These are phyloP conservation scores for Eimeria falciformis DNA, from an alignment of 169 alveolate genomes.

Conservation along the genomic window DNA sequence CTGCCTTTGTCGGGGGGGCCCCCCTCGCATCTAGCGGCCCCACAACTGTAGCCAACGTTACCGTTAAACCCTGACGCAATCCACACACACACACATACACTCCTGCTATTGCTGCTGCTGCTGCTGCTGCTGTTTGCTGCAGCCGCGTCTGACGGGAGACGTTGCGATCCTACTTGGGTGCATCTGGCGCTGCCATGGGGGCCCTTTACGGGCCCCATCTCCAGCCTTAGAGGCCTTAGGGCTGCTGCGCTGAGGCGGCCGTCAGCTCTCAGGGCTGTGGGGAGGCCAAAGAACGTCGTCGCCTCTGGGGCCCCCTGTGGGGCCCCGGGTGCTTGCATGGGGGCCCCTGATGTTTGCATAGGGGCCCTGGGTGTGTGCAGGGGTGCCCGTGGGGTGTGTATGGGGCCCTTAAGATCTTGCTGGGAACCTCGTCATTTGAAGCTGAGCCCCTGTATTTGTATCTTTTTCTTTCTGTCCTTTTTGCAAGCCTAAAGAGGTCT, in stretches of 20 bases:
- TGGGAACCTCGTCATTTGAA: no score
- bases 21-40: constrained; percentile 30
- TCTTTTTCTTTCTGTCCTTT: no score
- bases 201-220: constrained; percentile 13
- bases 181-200: constrained; percentile 41
- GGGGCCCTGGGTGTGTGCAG: not conserved
- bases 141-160: not conserved
- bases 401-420: no score
- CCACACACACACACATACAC: not conserved
- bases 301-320: not conserved
- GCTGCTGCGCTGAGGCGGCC: constrained; percentile 10
- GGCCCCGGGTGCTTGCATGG: not conserved
- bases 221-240: not conserved
- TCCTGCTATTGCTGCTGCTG: not conserved
- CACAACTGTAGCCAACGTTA: not conserved
- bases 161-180: not conserved
- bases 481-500: no score
- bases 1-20: constrained; percentile 17
- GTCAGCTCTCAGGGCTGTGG: not conserved
- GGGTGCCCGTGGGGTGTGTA: no score
- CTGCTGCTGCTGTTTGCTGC: constrained; percentile 45
- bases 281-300: constrained; percentile 9
- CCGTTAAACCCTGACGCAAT: not conserved
- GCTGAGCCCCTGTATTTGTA: no score
- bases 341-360: not conserved